Evolutionary conservation across 805 yeast species (phyloP).

Genomic region (Wickerhamiella australiensis): DNA sequence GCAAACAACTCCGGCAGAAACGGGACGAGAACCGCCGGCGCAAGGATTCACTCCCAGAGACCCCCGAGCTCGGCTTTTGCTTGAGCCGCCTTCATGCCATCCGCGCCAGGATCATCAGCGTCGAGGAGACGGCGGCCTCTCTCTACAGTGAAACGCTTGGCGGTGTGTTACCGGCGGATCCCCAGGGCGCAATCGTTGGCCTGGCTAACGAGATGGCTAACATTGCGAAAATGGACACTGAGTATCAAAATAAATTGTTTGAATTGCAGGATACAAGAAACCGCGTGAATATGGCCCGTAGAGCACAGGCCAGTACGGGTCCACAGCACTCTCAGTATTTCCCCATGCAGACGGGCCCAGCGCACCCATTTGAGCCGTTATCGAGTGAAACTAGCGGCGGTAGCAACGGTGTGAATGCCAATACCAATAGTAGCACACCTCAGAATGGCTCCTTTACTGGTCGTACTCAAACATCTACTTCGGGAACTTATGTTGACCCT

Average conservation of each 20-base stretch:
- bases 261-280: not conserved
- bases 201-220: not conserved
- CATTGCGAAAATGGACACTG: not conserved
- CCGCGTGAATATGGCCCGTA: not conserved
- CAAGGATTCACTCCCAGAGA: not conserved
- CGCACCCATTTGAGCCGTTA: not conserved
- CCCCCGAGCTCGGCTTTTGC: not conserved
- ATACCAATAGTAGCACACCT: too few relatives aligned
- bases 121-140: not conserved
- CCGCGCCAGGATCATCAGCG: not conserved
- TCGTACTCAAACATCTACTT: too few relatives aligned
- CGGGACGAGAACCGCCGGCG: not conserved
- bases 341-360: not conserved
- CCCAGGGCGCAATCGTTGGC: not conserved
- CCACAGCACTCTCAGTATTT: not conserved
- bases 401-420: too few relatives aligned
- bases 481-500: too few relatives aligned
- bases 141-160: not conserved
- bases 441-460: too few relatives aligned
- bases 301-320: not conserved
- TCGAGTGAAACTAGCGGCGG: not conserved
- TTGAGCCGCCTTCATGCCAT: not conserved
- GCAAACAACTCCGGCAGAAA: not conserved
- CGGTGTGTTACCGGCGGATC: not conserved
- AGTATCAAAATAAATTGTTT: not conserved